Base-by-base conservation (phyloP, 2,329 filamentous ascomycete species). In the Aspergillus melleus region DNA sequence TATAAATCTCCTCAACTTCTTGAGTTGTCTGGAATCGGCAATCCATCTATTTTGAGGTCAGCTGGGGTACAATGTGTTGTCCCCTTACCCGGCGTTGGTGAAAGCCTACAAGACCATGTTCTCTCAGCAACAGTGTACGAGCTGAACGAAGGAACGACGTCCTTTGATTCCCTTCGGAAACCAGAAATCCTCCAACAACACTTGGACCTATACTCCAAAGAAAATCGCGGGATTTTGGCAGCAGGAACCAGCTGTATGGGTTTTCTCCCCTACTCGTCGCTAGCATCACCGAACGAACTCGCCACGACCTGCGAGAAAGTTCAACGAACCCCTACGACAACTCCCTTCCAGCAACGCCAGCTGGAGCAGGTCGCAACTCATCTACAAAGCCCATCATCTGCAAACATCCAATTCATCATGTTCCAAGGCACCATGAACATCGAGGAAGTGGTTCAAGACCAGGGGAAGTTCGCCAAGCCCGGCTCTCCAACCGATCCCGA, bases 11-110 rank as follows among this genome's bases (percentile, higher is more conserved):
- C 81, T 5, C 84, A 82, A 71, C 75, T 85, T 16, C 79, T 84
- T n/a, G 86, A 88, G 62, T 76, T 87, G 2, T 87, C 85, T 0
- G 86, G 86, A 0, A 79, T 89, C 20, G 86, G 86, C 3, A 76
- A 78, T 49, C 71, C 75, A 3, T 67, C 72, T 1, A 66, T 82
- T 9, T 72, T 84, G 3, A 61, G 70, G 12, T 63, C 65, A 0
- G 76, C 75, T 2, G 75, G 74, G 0, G 74, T 83, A 8, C 61
- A 73, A 12, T 71, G 75, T 30, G 76, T 75, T 47, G 74, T 82
- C 9, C 67, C 74, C 39, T 79, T 78, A 55, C 71, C 75, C 2
- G 76, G 73, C 8, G 78, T 83, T 4, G 81, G 81, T 11, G 75
- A 76, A 20, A 81, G 81, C 57, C 73, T 82, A 59, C 80, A 82